Conservation (phyloP, 345 rosid genomes). For the Cochlearia excelsa region DNA sequence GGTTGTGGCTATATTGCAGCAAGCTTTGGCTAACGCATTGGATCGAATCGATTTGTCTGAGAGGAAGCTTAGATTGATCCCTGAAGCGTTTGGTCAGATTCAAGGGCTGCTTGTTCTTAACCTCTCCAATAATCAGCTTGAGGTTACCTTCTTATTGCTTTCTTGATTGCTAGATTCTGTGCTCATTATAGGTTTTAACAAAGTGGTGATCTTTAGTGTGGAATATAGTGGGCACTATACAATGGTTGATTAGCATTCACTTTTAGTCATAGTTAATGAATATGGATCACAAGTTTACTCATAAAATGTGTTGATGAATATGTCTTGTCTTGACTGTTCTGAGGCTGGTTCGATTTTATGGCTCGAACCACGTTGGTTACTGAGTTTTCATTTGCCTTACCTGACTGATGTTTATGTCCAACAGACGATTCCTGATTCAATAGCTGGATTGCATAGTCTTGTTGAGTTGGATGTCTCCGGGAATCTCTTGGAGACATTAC, state of each 20-base stretch:
- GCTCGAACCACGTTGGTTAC: background rate
- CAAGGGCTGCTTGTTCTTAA: slow-evolving; percentile 58
- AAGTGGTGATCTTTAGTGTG: slow-evolving; percentile 12
- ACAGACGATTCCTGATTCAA: slow-evolving; percentile 90
- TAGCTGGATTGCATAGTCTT: slow-evolving; percentile 71
- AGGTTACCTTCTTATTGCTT: slow-evolving; percentile 42
- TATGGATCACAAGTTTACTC: too few species aligned
- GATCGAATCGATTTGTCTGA: slow-evolving; percentile 72
- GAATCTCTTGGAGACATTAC: slow-evolving; percentile 70
- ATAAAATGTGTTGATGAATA: too few species aligned
- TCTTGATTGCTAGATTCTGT: slow-evolving; percentile 1
- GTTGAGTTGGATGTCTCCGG: slow-evolving; percentile 71
- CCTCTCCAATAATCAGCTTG: slow-evolving; percentile 70
- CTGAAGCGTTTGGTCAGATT: slow-evolving; percentile 89
- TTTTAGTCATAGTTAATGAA: too few species aligned
- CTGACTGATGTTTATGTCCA: slow-evolving; percentile 19
- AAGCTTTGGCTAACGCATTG: slow-evolving; percentile 49
- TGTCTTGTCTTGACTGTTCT: slow-evolving; percentile 17
- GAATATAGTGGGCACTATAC: background rate
- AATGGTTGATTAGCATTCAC: too few species aligned
- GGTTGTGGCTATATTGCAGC: slow-evolving; percentile 54
- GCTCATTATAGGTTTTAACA: background rate
- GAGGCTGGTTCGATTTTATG: background rate
- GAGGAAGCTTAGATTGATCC: slow-evolving; percentile 57
- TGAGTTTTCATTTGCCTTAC: slow-evolving; percentile 5